Conservation (phyloP, 139 green algal genomes). For the Volvox africanus region DNA sequence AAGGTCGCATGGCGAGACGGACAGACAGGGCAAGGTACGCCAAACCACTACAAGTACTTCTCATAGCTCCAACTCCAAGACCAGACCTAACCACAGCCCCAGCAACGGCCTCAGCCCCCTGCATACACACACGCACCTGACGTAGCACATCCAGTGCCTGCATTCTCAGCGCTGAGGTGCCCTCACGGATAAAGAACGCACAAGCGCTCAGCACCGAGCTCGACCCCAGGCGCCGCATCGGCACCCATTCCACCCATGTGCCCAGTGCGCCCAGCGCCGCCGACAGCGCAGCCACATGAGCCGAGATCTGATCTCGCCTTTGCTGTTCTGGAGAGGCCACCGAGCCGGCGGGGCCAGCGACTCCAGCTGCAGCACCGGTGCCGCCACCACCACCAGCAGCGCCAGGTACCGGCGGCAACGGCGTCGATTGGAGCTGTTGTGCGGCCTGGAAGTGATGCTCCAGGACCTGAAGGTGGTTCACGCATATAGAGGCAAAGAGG, state of each 20-base stretch:
- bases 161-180: conserved; percentile 54
- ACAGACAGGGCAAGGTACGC: too few species aligned
- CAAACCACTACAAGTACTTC: too few species aligned
- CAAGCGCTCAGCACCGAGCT: conserved; percentile 73
- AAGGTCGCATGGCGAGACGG: too few species aligned
- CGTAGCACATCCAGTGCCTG: conserved; percentile 75
- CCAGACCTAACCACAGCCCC: too few species aligned
- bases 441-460: conserved; percentile 64
- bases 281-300: conserved; percentile 51
- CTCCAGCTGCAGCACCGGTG: background rate
- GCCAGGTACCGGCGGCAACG: conserved; percentile 37
- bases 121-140: conserved; percentile 51
- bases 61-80: too few species aligned
- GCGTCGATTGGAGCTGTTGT: conserved; percentile 38
- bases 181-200: conserved; percentile 69
- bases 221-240: conserved; percentile 65
- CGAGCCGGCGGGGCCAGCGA: background rate
- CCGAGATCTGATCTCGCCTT: background rate
- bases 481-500: too few species aligned
- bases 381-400: background rate
- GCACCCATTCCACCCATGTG: conserved; percentile 82
- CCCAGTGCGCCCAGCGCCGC: conserved; percentile 65
- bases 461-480: conserved; percentile 44
- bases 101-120: background rate
- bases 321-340: background rate